phyloP scores from a whole-genome alignment of 1,139 yeast species.

The Nadsonia starkeyi-henricii region DNA sequence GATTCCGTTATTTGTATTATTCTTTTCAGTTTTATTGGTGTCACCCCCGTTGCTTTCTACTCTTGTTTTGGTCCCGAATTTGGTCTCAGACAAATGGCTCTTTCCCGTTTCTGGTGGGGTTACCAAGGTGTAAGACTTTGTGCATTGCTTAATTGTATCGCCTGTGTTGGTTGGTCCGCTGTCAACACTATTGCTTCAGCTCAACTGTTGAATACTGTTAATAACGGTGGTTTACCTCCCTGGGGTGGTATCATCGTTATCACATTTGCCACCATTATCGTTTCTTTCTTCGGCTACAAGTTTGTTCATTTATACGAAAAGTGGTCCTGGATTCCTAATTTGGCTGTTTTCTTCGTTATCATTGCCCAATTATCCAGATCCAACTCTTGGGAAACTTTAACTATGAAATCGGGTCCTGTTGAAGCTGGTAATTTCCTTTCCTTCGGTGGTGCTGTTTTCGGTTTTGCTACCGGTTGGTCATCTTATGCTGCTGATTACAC shows the following conservation, averaged over 20 bases:
- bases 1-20: constrained; percentile 47
- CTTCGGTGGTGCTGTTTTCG: constrained; percentile 74
- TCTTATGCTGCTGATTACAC: constrained; percentile 89
- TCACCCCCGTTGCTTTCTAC: constrained; percentile 66
- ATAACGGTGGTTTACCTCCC: constrained; percentile 55
- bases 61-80: constrained; percentile 73
- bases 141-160: constrained; percentile 62
- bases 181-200: constrained; percentile 87
- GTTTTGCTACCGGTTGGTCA: constrained; percentile 93
- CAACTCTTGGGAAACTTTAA: constrained; percentile 40
- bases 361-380: constrained; percentile 64
- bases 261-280: constrained; percentile 50
- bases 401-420: constrained; percentile 28
- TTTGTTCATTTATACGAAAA: constrained; percentile 73
- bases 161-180: constrained; percentile 94
- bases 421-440: constrained; percentile 68
- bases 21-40: constrained; percentile 63
- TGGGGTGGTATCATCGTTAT: constrained; percentile 84
- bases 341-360: constrained; percentile 56
- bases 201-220: constrained; percentile 66
- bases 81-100: constrained; percentile 80
- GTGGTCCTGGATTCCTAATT: constrained; percentile 80
- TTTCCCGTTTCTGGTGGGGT: constrained; percentile 70
- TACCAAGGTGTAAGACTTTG: constrained; percentile 62
- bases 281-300: constrained; percentile 78